Evolutionary conservation across 495 filamentous ascomycete genomes (phyloP), one percentile per base, ranked within the genome.

Genomic region (Xylaria telfairii): DNA sequence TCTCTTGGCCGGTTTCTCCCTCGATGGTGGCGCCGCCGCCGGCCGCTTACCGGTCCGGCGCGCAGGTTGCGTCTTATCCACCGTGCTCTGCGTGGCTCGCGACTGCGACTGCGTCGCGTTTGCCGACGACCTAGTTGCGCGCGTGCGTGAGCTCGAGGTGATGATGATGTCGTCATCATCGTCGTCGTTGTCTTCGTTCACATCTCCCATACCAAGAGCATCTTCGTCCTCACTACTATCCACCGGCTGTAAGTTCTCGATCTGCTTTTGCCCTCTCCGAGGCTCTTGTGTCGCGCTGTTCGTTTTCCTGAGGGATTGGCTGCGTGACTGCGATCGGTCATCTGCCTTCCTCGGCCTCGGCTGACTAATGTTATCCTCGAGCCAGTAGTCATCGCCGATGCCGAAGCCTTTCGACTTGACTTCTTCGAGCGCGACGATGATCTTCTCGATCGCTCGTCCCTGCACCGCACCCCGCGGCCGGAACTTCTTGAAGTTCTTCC

Each of bases 401-500:
- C 94, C 94, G 75, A 92, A 94, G 65, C 91, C 90, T 72, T 92
- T 93, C 61, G 88, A 87, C 70, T 88, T 90, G 3, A 92, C 91
- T 74, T 95, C 94, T 70, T 96, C 92, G 19, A 98, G 81, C 0
- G 86, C 83, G 37, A 98, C 90, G 54, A 97, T 93, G 32, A 95
- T 89, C 28, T 83, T 81, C 53, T 84, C 71, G 71, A 86, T 72
- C 72, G 82, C 57, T 75, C 86, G 76, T 7, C 85, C 81, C 0
- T 84, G 84, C 0, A 71, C 12, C 3, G 86, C 89, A 2, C 87
- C 89, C 57, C 88, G 87, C 67, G 89, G 87, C 4, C 89, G 87
- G 73, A 99, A 99, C 72, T 88, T 91, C 80, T 99, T 99, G 84
- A 98, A 99, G 73, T 99, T 98, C 81, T 94, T 96, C 7, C 95